Percentiles rank a stretch among this genome's conserved stretches.
Conservation (phyloP, 805 yeast genomes). For the Candida adriatica region DNA sequence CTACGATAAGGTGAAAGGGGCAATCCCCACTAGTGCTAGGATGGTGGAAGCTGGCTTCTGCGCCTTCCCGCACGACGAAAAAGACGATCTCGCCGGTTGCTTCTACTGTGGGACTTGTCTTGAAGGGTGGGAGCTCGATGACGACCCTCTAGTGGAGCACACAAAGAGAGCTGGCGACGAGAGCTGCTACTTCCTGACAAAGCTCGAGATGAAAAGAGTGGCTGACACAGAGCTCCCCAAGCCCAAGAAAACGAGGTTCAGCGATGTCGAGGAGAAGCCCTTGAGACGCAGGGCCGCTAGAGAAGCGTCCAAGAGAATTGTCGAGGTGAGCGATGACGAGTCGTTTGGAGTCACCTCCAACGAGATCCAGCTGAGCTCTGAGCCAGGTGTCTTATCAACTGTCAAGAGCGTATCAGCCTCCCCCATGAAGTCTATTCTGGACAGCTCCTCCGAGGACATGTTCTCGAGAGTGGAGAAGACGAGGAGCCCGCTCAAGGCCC, state of each 20-base stretch:
- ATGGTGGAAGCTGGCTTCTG: slow-evolving; percentile 62
- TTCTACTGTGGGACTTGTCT: slow-evolving; percentile 54
- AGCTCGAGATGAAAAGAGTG: slow-evolving; percentile 2
- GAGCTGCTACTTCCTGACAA: slow-evolving; percentile 29
- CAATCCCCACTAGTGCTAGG: slow-evolving; percentile 31
- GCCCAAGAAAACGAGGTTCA: slow-evolving; percentile 4
- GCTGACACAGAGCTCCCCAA: slow-evolving; percentile 1
- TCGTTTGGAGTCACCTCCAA: slow-evolving; percentile 21
- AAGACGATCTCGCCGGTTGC: slow-evolving; percentile 55
- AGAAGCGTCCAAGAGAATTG: slow-evolving; percentile 7
- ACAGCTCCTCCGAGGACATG: slow-evolving; percentile 19
- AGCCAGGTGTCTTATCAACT: slow-evolving; percentile 4
- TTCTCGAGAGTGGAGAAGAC: slow-evolving; percentile 9
- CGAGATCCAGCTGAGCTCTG: slow-evolving; percentile 13
- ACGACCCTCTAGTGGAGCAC: slow-evolving; percentile 60
- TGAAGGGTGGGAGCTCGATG: slow-evolving; percentile 68
- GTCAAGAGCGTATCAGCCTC: slow-evolving; percentile 5
- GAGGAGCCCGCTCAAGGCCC: slow-evolving; percentile 1
- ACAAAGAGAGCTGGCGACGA: slow-evolving; percentile 30
- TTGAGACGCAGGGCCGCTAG: slow-evolving; percentile 8
- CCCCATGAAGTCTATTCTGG: slow-evolving; percentile 16
- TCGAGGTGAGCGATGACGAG: slow-evolving; percentile 14
- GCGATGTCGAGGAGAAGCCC: slow-evolving; percentile 1
- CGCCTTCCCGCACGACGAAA: slow-evolving; percentile 40
- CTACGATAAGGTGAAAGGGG: slow-evolving; percentile 32